phyloP scores from a whole-genome alignment of 106 monocot genomes.

The Triglochin maritima region DNA sequence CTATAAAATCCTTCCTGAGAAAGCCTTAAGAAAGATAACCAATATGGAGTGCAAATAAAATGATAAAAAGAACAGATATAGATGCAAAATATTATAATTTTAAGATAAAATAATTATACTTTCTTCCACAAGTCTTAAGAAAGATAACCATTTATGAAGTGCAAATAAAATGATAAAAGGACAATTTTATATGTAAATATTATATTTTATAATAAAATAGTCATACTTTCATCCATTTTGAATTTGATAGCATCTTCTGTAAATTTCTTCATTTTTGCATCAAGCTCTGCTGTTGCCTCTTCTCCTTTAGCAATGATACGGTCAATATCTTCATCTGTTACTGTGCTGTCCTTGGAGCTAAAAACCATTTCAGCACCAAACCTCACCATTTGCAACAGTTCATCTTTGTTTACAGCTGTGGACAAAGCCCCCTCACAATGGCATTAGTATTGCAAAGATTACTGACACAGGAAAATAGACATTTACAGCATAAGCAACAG shows the following conservation, averaged over 20 bases:
- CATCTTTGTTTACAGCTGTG: slow-evolving; percentile 98
- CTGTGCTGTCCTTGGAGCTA: slow-evolving; percentile 92
- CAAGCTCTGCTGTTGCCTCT: slow-evolving; percentile 93
- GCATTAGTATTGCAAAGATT: neutral
- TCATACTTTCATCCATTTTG: slow-evolving; percentile 99
- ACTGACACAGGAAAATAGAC: neutral
- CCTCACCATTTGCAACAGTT: slow-evolving; percentile 95
- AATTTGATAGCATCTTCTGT: slow-evolving; percentile 99
- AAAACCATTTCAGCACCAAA: slow-evolving; percentile 99
- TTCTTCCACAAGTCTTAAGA: too few relatives aligned
- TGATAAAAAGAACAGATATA: too few relatives aligned
- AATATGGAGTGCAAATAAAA: too few relatives aligned
- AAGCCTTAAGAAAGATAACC: too few relatives aligned
- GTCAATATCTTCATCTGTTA: slow-evolving; percentile 98
- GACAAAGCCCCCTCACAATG: neutral
- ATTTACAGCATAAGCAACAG: neutral
- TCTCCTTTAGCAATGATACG: slow-evolving; percentile 99
- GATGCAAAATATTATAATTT: too few relatives aligned
- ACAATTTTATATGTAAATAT: neutral
- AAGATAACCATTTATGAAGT: neutral
- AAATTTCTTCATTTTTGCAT: slow-evolving; percentile 98
- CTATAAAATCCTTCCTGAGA: too few relatives aligned
- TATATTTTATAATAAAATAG: neutral
- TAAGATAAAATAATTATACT: too few relatives aligned
- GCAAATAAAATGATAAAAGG: slow-evolving; percentile 1